Evolutionary conservation across 768 basidiomycete genomes (phyloP).

Genomic region (Tulasnella sp.): DNA sequence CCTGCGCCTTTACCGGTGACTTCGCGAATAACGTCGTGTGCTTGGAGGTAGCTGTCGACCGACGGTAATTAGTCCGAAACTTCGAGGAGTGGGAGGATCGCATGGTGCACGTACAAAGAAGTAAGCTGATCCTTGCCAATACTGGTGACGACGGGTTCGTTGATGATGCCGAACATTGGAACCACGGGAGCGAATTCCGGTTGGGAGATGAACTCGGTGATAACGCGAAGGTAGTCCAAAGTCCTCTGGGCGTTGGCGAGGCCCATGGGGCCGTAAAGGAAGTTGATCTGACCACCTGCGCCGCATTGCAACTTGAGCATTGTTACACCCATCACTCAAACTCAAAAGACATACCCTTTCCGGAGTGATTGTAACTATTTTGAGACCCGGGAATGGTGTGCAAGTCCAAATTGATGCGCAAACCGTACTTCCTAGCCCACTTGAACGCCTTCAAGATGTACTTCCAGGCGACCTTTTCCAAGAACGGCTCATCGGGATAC

Average conservation of each 20-base stretch:
- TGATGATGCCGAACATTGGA: conserved; percentile 80
- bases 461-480: conserved; percentile 76
- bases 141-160: conserved; percentile 58
- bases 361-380: conserved; percentile 97
- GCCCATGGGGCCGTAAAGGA: conserved; percentile 91
- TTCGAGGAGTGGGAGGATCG: too few relatives aligned
- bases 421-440: conserved; percentile 96
- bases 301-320: not conserved
- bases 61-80: not conserved
- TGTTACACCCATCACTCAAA: not conserved
- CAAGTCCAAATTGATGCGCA: conserved; percentile 89
- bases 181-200: conserved; percentile 66
- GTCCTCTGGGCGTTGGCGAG: conserved; percentile 91
- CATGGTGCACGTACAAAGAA: conserved; percentile 33
- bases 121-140: conserved; percentile 35
- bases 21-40: conserved; percentile 73
- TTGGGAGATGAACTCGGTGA: conserved; percentile 75
- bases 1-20: conserved; percentile 77
- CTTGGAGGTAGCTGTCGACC: conserved; percentile 64
- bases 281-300: conserved; percentile 62
- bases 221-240: conserved; percentile 80
- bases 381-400: conserved; percentile 49
- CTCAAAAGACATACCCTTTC: conserved; percentile 40
- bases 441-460: conserved; percentile 90
- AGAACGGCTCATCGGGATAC: conserved; percentile 72